Evolutionary conservation across 805 yeast genomes (phyloP), one percentile per base, ranked within the genome.

Genomic region (Kluyveromyces starmeri): DNA sequence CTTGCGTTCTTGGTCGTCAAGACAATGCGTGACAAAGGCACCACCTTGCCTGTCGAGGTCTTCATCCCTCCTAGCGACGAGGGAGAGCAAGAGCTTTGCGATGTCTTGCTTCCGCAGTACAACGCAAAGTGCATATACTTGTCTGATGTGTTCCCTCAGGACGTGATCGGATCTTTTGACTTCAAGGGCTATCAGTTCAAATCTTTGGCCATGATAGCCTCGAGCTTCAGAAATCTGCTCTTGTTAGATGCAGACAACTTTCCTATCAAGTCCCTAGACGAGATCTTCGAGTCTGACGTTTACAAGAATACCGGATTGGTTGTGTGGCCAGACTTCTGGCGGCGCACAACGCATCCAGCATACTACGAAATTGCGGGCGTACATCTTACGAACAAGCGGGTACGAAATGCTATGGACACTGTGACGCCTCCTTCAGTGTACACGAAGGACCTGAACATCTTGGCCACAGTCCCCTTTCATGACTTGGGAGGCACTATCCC

Each of bases 271-370:
- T 50, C 63, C 11, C 70, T 77, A 2, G 75, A 70, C 40, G 36
- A 51, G 3, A 58, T 78, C 27, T 60, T 74, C 30, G 45, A 52
- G 2, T 39, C 54, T 15, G 66, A 66, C 14, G 68, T 80, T 3
- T 78, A 65, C 50, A 38, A 46, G 20, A 50, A 59, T 11, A 56
- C 61, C 22, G 81, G 83, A 3, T 54, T 79, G 53, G 65, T 79
- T 20, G 65, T 76, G 2, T 79, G 86, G 86, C 88, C 86, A 1
- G 86, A 79, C 57, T 75, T 75, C 40, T 79, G 88, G 86, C 64
- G 73, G 45, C 65, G 88, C 40, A 71, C 81, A 4, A 73, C 83
- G 0, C 66, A 80, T 1, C 85, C 86, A 2, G 51, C 59, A 22
- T 70, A 70, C 43, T 79, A 76, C 51, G 58, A 68, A 7, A 74